Conservation (phyloP, 805 yeast genomes). For the Saccharomycopsis fermentans region DNA sequence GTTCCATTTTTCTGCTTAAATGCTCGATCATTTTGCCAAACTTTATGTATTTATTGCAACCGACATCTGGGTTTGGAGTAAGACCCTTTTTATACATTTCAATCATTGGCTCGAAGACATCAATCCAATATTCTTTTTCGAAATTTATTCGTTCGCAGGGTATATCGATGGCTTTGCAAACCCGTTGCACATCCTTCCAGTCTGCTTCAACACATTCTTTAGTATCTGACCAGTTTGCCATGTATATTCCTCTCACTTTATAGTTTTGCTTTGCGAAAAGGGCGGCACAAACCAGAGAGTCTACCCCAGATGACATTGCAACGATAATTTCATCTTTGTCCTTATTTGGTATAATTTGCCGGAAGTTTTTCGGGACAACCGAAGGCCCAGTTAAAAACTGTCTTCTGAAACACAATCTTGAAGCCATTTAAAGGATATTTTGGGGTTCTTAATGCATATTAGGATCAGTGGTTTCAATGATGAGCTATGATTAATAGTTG, state of each 20-base stretch:
- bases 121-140: slow-evolving; percentile 86
- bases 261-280: slow-evolving; percentile 38
- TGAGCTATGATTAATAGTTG: too few relatives aligned
- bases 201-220: slow-evolving; percentile 74
- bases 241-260: slow-evolving; percentile 73
- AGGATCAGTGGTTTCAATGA: too few relatives aligned
- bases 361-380: background rate
- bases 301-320: slow-evolving; percentile 97
- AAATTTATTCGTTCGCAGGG: slow-evolving; percentile 71
- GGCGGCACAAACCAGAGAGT: slow-evolving; percentile 82
- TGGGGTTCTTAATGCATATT: too few relatives aligned
- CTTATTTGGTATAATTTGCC: slow-evolving; percentile 36
- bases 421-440: background rate
- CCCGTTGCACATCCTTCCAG: slow-evolving; percentile 72
- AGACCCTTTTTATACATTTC: slow-evolving; percentile 55
- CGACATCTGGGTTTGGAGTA: slow-evolving; percentile 93
- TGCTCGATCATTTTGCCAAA: slow-evolving; percentile 69
- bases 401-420: background rate
- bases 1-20: slow-evolving; percentile 30
- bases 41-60: slow-evolving; percentile 77
- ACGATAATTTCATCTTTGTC: slow-evolving; percentile 54
- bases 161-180: slow-evolving; percentile 50
- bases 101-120: slow-evolving; percentile 90
- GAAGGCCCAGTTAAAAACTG: background rate
- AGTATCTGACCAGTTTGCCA: slow-evolving; percentile 81